A percentile compares a stretch with the other conserved stretches of the same genome.
Conservation (phyloP, 352 stramenopile genomes). For the Globisporangium lucens region DNA sequence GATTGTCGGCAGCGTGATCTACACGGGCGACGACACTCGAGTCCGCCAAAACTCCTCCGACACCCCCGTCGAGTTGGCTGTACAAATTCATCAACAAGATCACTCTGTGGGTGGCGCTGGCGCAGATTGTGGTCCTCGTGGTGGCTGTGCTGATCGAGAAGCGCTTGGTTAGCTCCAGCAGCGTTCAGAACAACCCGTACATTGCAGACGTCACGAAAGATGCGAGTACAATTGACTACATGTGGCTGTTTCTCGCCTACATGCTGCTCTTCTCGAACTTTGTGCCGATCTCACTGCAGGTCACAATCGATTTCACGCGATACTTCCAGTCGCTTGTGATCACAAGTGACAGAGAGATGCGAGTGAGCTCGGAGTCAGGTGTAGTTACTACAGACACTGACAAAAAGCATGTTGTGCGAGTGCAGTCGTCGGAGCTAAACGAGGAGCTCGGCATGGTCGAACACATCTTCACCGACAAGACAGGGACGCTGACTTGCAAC, state of each 20-base stretch:
- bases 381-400: neutral
- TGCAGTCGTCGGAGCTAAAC: slow-evolving; percentile 86
- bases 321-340: slow-evolving; percentile 84
- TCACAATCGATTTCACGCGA: slow-evolving; percentile 81
- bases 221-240: slow-evolving; percentile 30
- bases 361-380: slow-evolving; percentile 21
- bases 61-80: slow-evolving; percentile 63
- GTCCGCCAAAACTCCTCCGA: slow-evolving; percentile 78
- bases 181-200: slow-evolving; percentile 37
- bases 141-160: slow-evolving; percentile 47
- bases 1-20: slow-evolving; percentile 74
- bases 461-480: slow-evolving; percentile 97
- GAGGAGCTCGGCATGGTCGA: slow-evolving; percentile 93
- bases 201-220: slow-evolving; percentile 39
- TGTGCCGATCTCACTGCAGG: slow-evolving; percentile 92
- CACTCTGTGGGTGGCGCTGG: slow-evolving; percentile 71
- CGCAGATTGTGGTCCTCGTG: slow-evolving; percentile 56
- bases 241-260: slow-evolving; percentile 78
- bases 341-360: slow-evolving; percentile 63
- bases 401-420: slow-evolving; percentile 53
- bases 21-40: slow-evolving; percentile 87
- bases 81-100: slow-evolving; percentile 81
- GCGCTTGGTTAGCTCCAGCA: slow-evolving; percentile 25
- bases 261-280: slow-evolving; percentile 91
- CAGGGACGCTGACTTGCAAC: slow-evolving; percentile 91